Evolutionary conservation across 306 rosid species (phyloP).

Genomic region (Canavalia ensiformis): DNA sequence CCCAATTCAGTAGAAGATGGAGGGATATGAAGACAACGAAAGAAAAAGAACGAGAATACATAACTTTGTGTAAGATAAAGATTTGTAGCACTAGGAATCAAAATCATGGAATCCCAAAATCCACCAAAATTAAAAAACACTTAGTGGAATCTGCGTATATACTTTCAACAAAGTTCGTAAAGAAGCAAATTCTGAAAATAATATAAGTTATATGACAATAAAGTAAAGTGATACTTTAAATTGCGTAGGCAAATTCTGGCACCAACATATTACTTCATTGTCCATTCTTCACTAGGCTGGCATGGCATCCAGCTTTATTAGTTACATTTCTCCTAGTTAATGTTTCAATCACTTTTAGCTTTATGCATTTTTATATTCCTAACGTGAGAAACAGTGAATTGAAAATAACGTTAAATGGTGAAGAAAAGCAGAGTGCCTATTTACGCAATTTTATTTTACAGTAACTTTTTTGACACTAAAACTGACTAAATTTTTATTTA

Average conservation of each 20-base stretch:
- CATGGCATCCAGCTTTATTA: constrained; percentile 3
- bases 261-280: neutral
- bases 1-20: neutral
- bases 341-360: constrained; percentile 29
- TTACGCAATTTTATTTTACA: neutral
- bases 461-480: neutral
- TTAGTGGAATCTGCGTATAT: constrained; percentile 49
- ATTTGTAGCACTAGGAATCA: neutral
- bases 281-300: constrained; percentile 7
- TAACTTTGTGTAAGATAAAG: constrained; percentile 24
- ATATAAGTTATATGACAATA: neutral
- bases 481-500: too few species aligned
- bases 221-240: constrained; percentile 19
- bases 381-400: neutral
- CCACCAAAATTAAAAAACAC: constrained; percentile 12
- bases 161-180: constrained; percentile 40
- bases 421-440: neutral
- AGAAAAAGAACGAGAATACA: neutral
- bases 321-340: neutral
- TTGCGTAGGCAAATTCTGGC: constrained; percentile 27
- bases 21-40: neutral
- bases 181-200: constrained; percentile 14
- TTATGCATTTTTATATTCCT: constrained; percentile 4
- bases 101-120: constrained; percentile 40
- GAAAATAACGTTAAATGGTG: neutral